Percentiles rank a stretch among this genome's conserved stretches.
phyloP scores from a whole-genome alignment of 2,329 filamentous ascomycete species.

The Escovopsis weberi region DNA sequence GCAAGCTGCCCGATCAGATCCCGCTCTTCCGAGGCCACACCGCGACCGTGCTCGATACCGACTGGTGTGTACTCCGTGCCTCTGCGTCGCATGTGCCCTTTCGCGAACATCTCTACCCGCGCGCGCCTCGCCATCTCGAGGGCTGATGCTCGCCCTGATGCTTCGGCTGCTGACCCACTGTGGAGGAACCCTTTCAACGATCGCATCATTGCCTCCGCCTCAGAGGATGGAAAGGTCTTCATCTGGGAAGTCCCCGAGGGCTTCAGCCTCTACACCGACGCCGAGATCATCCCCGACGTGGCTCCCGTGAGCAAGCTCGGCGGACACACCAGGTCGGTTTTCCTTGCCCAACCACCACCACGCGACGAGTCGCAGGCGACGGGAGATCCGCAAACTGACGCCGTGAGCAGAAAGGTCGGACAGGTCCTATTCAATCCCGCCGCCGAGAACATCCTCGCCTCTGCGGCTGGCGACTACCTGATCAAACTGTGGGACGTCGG shows the following conservation, averaged over 20 bases:
- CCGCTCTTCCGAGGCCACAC: slow-evolving; percentile 95
- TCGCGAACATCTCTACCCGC: not conserved
- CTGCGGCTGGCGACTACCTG: slow-evolving; percentile 85
- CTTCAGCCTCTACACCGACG: slow-evolving; percentile 74
- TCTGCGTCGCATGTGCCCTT: not conserved
- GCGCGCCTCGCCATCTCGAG: slow-evolving; percentile 1
- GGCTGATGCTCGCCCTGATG: not conserved
- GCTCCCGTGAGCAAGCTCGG: slow-evolving; percentile 65
- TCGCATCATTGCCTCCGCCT: slow-evolving; percentile 78
- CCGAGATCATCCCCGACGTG: slow-evolving; percentile 72
- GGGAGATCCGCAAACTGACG: slow-evolving; percentile 6
- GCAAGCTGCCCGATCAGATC: slow-evolving; percentile 81
- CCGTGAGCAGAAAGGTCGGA: slow-evolving; percentile 64
- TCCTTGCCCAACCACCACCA: not conserved
- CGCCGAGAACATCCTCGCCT: slow-evolving; percentile 89
- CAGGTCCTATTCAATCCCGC: slow-evolving; percentile 97
- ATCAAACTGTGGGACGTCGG: slow-evolving; percentile 93
- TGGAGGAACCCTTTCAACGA: slow-evolving; percentile 91
- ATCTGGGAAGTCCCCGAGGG: slow-evolving; percentile 86
- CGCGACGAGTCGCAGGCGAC: not conserved
- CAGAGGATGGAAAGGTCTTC: slow-evolving; percentile 94
- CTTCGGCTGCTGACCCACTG: slow-evolving; percentile 8
- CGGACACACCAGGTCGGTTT: slow-evolving; percentile 66
- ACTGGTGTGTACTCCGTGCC: slow-evolving; percentile 51
- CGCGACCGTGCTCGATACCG: slow-evolving; percentile 87